A percentile compares a stretch with the other conserved stretches of the same genome.
Evolutionary conservation across 2,329 filamentous ascomycete species (phyloP).

Genomic region (Monosporascus sp.): DNA sequence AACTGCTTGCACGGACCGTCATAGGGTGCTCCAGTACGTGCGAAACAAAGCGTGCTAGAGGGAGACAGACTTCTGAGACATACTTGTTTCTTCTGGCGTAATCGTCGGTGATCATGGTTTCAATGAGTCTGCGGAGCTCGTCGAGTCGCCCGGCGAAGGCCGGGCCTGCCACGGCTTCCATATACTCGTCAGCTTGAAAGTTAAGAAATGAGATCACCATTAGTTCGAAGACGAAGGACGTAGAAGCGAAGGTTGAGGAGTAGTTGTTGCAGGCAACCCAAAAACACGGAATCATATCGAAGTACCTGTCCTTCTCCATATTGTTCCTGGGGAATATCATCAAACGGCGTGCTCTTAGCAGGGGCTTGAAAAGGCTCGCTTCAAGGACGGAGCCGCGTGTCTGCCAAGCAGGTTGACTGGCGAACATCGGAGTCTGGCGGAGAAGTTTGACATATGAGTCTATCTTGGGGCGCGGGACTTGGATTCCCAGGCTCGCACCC

Average conservation of each 20-base stretch:
- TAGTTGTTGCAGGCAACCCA: conserved; percentile 16
- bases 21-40: conserved; percentile 9
- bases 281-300: conserved; percentile 16
- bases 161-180: conserved; percentile 13
- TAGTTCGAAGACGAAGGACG: conserved; percentile 15
- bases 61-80: conserved; percentile 3
- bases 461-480: neutral
- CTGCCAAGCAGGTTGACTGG: conserved; percentile 12
- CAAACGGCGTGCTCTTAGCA: conserved; percentile 10
- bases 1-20: conserved; percentile 8
- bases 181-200: conserved; percentile 17
- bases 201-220: conserved; percentile 14
- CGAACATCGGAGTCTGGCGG: conserved; percentile 10
- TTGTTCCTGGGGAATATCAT: conserved; percentile 13
- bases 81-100: neutral
- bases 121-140: conserved; percentile 9
- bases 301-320: conserved; percentile 18
- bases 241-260: conserved; percentile 12
- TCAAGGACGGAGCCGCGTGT: conserved; percentile 13
- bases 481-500: neutral
- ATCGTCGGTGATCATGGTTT: conserved; percentile 3
- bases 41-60: conserved; percentile 10
- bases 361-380: conserved; percentile 9
- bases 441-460: conserved; percentile 1
- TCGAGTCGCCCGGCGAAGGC: conserved; percentile 3